A percentile compares a stretch with the other conserved stretches of the same genome.
Evolutionary conservation across 2,329 filamentous ascomycete species (phyloP).

Genomic region (Aspergillus texensis): DNA sequence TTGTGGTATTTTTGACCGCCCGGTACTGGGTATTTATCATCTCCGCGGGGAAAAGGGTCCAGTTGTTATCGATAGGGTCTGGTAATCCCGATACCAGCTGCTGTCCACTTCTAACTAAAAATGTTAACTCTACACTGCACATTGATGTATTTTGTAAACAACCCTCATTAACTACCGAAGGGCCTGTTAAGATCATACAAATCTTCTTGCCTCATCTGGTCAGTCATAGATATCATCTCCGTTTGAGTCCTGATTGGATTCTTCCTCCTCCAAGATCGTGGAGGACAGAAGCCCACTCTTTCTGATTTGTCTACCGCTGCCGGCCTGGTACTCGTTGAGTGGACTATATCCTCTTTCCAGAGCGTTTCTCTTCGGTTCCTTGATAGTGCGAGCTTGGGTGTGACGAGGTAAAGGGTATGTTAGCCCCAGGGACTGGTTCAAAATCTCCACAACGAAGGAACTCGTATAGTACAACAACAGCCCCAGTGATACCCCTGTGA

Average conservation of each 20-base stretch:
- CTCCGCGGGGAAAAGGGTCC: not conserved
- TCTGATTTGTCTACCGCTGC: slow-evolving; percentile 2
- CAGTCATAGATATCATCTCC: not conserved
- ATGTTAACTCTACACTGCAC: not conserved
- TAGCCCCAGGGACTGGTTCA: slow-evolving; percentile 49
- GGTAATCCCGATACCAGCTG: not conserved
- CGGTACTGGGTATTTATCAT: not conserved
- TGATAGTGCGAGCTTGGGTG: not conserved
- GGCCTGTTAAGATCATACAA: not conserved
- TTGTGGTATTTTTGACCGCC: not conserved
- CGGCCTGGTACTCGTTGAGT: not conserved
- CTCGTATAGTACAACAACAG: slow-evolving; percentile 61
- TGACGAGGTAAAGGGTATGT: slow-evolving; percentile 18
- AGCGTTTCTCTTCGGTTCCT: not conserved
- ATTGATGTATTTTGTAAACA: not conserved
- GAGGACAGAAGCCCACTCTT: slow-evolving; percentile 21
- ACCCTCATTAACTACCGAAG: not conserved
- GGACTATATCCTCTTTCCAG: not conserved
- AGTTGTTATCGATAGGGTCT: not conserved
- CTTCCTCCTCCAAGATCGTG: slow-evolving; percentile 38
- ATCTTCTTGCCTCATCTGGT: not conserved
- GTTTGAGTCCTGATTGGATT: slow-evolving; percentile 24
- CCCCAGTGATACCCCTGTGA: slow-evolving; percentile 68
- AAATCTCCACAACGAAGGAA: slow-evolving; percentile 54
- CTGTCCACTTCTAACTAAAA: not conserved